A percentile compares a stretch with the other conserved stretches of the same genome.
These are phyloP conservation scores for Vitis cinerea DNA, from an alignment of 164 flowering plant genomes.

Conservation along the genomic window DNA sequence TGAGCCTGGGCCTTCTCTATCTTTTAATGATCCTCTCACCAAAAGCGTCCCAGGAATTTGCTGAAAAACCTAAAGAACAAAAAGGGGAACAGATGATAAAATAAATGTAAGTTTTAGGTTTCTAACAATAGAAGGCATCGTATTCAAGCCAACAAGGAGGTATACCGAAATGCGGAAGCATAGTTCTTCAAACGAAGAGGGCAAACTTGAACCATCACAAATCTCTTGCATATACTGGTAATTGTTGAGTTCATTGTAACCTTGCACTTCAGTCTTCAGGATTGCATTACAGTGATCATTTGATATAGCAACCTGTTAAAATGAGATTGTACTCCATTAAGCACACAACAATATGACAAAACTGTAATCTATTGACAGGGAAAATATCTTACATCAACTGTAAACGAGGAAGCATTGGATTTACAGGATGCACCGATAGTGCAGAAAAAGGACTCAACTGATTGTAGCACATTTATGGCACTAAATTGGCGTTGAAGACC, in stretches of 20 bases:
- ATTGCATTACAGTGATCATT: slow-evolving; percentile 48
- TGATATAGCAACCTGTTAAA: slow-evolving; percentile 50
- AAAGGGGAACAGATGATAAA: neutral
- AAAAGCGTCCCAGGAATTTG: slow-evolving; percentile 88
- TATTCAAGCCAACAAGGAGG: slow-evolving; percentile 3
- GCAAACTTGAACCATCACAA: slow-evolving; percentile 25
- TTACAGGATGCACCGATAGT: slow-evolving; percentile 64
- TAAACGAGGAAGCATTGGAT: slow-evolving; percentile 51
- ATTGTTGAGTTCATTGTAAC: slow-evolving; percentile 13
- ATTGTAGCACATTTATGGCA: slow-evolving; percentile 71
- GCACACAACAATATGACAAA: slow-evolving; percentile 5
- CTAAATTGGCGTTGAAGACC: slow-evolving; percentile 71
- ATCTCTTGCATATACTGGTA: slow-evolving; percentile 15
- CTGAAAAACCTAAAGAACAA: slow-evolving; percentile 77
- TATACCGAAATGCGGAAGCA: slow-evolving; percentile 58
- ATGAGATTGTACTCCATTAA: slow-evolving; percentile 13
- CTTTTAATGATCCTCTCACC: slow-evolving; percentile 67
- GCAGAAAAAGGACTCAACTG: slow-evolving; percentile 58
- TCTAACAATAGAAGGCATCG: neutral
- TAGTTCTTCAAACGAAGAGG: slow-evolving; percentile 24
- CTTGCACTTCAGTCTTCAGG: slow-evolving; percentile 24
- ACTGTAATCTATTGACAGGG: neutral
- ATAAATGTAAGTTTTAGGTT: neutral
- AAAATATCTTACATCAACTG: slow-evolving; percentile 59
- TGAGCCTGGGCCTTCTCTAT: slow-evolving; percentile 39